Evolutionary conservation across 140 eudicot species (phyloP).

Genomic region (Flaveria floridana): DNA sequence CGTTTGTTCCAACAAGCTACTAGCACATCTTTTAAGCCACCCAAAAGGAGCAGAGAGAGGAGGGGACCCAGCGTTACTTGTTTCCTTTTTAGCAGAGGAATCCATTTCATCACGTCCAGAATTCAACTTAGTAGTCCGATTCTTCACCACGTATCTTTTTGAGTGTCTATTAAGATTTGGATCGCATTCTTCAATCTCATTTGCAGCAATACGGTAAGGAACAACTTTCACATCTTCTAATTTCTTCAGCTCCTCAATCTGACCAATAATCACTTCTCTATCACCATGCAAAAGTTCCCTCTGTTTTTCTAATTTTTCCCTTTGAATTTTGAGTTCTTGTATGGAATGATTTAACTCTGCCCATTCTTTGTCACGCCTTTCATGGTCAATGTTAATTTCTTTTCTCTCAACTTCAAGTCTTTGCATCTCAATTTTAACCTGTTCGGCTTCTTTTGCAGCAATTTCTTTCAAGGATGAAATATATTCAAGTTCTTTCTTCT

Average conservation of each 20-base stretch:
- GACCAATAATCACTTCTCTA: conserved; percentile 60
- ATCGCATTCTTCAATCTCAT: conserved; percentile 42
- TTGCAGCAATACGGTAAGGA: conserved; percentile 47
- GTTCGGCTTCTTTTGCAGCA: conserved; percentile 65
- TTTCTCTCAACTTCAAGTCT: conserved; percentile 65
- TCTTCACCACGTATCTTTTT: conserved; percentile 38
- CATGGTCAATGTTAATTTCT: conserved; percentile 74
- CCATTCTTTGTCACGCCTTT: conserved; percentile 86
- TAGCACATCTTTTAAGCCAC: conserved; percentile 87
- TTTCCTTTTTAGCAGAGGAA: conserved; percentile 34
- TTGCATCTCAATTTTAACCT: conserved; percentile 58
- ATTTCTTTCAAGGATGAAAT: conserved; percentile 66
- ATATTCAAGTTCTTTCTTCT: conserved; percentile 64
- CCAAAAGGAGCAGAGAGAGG: conserved; percentile 64
- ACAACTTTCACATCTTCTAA: conserved; percentile 60
- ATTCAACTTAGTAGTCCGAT: conserved; percentile 22
- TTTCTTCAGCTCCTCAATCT: conserved; percentile 69
- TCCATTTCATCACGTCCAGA: conserved; percentile 28
- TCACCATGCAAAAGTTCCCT: conserved; percentile 74
- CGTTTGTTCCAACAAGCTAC: conserved; percentile 64
- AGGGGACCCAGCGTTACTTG: conserved; percentile 43
- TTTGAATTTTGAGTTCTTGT: conserved; percentile 75
- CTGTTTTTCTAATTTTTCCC: conserved; percentile 84
- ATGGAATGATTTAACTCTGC: conserved; percentile 66
- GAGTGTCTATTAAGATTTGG: conserved; percentile 32